These are phyloP conservation scores for Diospyros lotus DNA, from an alignment of 148 eudicot species.

Conservation along the genomic window DNA sequence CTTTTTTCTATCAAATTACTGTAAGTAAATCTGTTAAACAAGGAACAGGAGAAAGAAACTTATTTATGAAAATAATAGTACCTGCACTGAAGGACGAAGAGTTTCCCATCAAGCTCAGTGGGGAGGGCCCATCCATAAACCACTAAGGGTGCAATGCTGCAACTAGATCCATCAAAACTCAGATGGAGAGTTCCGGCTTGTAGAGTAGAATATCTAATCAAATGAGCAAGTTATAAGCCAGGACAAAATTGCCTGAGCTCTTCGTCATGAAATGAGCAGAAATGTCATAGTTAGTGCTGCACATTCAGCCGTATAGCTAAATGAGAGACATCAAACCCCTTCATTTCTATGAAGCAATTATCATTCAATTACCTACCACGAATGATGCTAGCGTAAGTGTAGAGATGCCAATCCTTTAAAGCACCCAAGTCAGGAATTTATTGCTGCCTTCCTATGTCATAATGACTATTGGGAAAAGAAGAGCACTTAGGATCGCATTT, in stretches of 20 bases:
- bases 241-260: background rate
- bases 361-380: background rate
- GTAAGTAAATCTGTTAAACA: too few relatives aligned
- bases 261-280: background rate
- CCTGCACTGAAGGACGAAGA: conserved; percentile 25
- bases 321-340: background rate
- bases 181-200: conserved; percentile 8
- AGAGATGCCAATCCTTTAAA: background rate
- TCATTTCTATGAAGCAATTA: background rate
- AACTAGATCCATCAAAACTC: conserved; percentile 12
- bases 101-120: conserved; percentile 12
- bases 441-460: background rate
- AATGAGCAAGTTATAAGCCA: too few relatives aligned
- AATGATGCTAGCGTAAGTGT: background rate
- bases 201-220: background rate
- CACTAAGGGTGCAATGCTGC: conserved; percentile 29
- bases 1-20: too few relatives aligned
- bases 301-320: background rate
- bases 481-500: background rate
- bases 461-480: background rate
- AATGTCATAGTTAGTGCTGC: conserved; percentile 1
- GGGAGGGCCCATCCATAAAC: conserved; percentile 26
- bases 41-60: background rate
- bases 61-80: conserved; percentile 9
- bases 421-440: background rate